Percentiles rank a stretch among this genome's conserved stretches.
Evolutionary conservation across 805 yeast species (phyloP).

Genomic region (Starmerella kuoi): DNA sequence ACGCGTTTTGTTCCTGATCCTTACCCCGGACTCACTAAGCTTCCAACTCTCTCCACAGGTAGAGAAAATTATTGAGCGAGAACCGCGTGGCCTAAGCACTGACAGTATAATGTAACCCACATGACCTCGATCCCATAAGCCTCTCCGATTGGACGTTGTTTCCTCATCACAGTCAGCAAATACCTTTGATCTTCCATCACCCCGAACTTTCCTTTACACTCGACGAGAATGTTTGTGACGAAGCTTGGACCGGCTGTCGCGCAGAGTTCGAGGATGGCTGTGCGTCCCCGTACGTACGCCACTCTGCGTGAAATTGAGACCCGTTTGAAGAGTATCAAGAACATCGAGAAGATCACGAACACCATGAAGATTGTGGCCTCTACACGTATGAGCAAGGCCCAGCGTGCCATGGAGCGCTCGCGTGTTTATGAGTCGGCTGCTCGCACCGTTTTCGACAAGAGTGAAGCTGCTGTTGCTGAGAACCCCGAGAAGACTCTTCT

Average conservation of each 20-base stretch:
- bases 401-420: slow-evolving; percentile 81
- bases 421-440: slow-evolving; percentile 76
- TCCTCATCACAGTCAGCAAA: slow-evolving; percentile 4
- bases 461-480: slow-evolving; percentile 58
- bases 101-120: too few relatives aligned
- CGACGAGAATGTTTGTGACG: slow-evolving; percentile 13
- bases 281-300: slow-evolving; percentile 51
- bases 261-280: slow-evolving; percentile 7
- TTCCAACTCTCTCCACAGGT: too few relatives aligned
- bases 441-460: slow-evolving; percentile 60
- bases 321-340: slow-evolving; percentile 95
- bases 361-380: slow-evolving; percentile 99
- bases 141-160: neutral
- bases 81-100: too few relatives aligned
- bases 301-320: slow-evolving; percentile 97
- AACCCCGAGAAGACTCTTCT: slow-evolving; percentile 55
- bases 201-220: neutral
- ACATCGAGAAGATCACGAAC: slow-evolving; percentile 98
- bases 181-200: neutral
- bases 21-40: too few relatives aligned
- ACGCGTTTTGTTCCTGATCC: too few relatives aligned
- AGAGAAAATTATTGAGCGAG: too few relatives aligned
- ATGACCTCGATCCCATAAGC: neutral
- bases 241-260: slow-evolving; percentile 15
- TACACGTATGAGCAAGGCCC: slow-evolving; percentile 89